Base-by-base conservation (phyloP, 768 basidiomycete species). In the Tulasnella calospora region DNA sequence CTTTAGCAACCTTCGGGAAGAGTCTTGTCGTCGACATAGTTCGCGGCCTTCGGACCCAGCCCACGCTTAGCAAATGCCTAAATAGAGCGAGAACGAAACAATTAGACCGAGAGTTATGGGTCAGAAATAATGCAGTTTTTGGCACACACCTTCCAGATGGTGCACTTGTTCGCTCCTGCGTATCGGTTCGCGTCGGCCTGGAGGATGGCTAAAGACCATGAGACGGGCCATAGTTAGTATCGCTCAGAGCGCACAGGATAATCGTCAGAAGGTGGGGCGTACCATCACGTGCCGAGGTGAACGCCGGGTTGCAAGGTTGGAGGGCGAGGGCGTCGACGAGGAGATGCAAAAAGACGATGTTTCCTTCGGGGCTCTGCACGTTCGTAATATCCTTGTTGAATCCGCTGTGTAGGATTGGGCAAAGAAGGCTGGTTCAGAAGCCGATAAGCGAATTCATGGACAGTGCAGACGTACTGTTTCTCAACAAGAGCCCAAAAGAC, bases 131-230 rank as follows among this genome's bases (percentile, higher is more conserved):
- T 67, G 9, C 30, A 30, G 33, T 33, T 30, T 13, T 27, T 38
- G 21, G 0, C 35, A 40, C 76, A 9, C n/a, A 70, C 76, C 33
- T 46, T 85, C 83, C 84, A 87, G 44, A 89, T 79, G 8, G 82
- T 82, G 79, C 88, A 89, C 70, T 81, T 86, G 81, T 89, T 87
- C 19, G 83, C 84, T 57, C 88, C 88, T 2, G 75, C 81, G 81
- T 84, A 89, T 15, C 87, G 84, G 82, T 88, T 87, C 55, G 80
- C 81, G 81, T 89, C 89, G 8, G 89, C 88, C 80, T 88, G 87
- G 69, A 89, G 85, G 57, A 77, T 77, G 21, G 76, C 76, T 77
- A 21, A 10, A 27, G 71, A 6, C 10, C 8, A 67, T 19, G 35
- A 5, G 27, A 67, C 9, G 36, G n/a, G 12, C 30, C 35, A 21